Conservation (phyloP, 140 eudicot genomes). For the Oenanthe javanica region DNA sequence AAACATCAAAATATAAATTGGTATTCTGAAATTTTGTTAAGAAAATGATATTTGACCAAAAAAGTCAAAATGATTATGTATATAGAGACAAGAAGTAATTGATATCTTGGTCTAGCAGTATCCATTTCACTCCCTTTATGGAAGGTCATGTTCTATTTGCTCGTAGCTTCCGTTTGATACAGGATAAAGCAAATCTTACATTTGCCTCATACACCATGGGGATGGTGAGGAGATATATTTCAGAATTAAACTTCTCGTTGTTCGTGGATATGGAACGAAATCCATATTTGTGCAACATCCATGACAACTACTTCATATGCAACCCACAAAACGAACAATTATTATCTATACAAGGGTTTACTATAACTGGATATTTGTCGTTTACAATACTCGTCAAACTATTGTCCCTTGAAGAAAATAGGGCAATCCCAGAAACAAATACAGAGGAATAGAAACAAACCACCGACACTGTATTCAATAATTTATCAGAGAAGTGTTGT, state of each 20-base stretch:
- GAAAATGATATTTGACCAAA: neutral
- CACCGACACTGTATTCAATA: too few species aligned
- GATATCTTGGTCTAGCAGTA: neutral
- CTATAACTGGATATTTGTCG: neutral
- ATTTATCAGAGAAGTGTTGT: too few species aligned
- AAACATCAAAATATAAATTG: neutral
- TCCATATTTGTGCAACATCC: too few species aligned
- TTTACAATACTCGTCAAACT: too few species aligned
- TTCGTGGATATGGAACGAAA: neutral
- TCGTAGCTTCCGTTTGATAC: neutral
- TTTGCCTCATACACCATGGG: too few species aligned
- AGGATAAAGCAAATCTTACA: too few species aligned
- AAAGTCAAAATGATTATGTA: neutral
- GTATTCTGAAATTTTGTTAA: neutral
- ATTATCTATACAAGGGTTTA: neutral
- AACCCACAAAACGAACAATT: too few species aligned
- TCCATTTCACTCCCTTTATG: neutral
- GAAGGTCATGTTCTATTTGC: neutral
- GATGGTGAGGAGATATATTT: too few species aligned
- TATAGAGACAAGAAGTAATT: neutral
- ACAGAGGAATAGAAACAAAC: too few species aligned
- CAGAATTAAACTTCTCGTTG: too few species aligned
- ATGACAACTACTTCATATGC: neutral
- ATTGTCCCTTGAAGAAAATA: too few species aligned
- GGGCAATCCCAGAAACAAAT: too few species aligned